Base-by-base conservation (phyloP, 2,329 filamentous ascomycete genomes). In the Fusarium paranaense region DNA sequence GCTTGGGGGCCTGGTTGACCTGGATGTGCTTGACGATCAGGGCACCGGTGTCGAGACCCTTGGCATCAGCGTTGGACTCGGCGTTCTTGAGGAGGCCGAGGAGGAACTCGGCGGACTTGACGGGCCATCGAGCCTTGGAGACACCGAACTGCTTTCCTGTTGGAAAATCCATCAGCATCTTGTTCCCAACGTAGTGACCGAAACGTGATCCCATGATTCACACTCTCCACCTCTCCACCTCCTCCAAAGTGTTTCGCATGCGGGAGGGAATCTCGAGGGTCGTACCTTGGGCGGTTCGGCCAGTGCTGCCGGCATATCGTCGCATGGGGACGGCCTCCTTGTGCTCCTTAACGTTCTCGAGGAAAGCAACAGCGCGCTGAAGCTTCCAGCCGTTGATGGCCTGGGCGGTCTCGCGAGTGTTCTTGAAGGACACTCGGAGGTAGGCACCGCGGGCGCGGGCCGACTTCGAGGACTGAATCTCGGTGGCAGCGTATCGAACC, bases 1-100 rank as follows among this genome's bases (percentile, higher is more conserved):
- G 96, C 93, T 98, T 98, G 83, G 97, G 97, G 81, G 97, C 97
- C 91, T 99, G 97, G 94, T 99, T 99, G 91, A 99, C 97, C 91
- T 99, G 97, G 89, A 99, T 99, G 94, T 98, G 97, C 94, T 98
- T 98, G 89, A 99, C 94, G 85, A 98, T 89, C 85, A 99, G 90
- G 91, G 97, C 97, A 89, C 92, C 93, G 85, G 95, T 98, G 89
- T 99, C 95, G 83, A 98, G 94, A 83, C 95, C 95, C 91, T 98
- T 98, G 87, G 94, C 94, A 82, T 98, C 95, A 85, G 95, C 95
- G 88, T 98, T 98, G 89, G 95, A 92, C 90, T 97, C 95, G 80
- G 95, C 95, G 89, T 98, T 98, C 92, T 95, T 97, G 82, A 99
- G 94, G 82, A 99, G 95, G 85, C 93, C 94, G 87, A 98, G 92